phyloP scores from a whole-genome alignment of 2,329 filamentous ascomycete species.

The Lasiodiplodia sp. region DNA sequence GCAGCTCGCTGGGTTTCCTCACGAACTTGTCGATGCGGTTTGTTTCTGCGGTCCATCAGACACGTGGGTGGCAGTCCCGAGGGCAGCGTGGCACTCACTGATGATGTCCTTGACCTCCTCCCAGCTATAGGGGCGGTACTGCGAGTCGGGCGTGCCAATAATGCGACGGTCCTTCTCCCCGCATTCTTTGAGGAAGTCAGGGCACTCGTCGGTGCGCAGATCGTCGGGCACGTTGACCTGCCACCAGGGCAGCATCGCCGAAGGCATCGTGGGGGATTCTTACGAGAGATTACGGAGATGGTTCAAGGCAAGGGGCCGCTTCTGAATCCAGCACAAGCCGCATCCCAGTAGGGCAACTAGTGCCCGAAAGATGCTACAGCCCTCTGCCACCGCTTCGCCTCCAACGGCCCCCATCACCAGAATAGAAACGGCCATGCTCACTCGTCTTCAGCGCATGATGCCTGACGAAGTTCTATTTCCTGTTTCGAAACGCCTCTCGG shows the following conservation, averaged over 20 bases:
- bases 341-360: conserved; percentile 19
- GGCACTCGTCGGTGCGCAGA: conserved; percentile 71
- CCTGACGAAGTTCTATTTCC: neutral
- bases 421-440: conserved; percentile 5
- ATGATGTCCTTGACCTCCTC: conserved; percentile 68
- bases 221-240: conserved; percentile 75
- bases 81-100: conserved; percentile 36
- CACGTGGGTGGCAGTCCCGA: neutral
- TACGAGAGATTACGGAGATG: conserved; percentile 25
- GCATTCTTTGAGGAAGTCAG: conserved; percentile 70
- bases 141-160: conserved; percentile 72
- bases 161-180: conserved; percentile 73
- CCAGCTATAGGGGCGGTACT: conserved; percentile 73
- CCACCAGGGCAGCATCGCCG: conserved; percentile 71
- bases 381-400: neutral
- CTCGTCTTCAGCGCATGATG: neutral
- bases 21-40: conserved; percentile 81
- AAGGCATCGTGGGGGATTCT: conserved; percentile 22
- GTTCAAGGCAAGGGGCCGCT: conserved; percentile 24
- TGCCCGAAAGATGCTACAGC: neutral
- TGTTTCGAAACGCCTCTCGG: conserved; percentile 11
- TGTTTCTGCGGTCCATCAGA: conserved; percentile 46
- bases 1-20: conserved; percentile 76
- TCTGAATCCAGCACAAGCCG: conserved; percentile 18
- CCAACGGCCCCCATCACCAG: conserved; percentile 5